These are phyloP conservation scores for Coniella lustricola DNA, from an alignment of 2,329 filamentous ascomycete genomes.

Conservation along the genomic window DNA sequence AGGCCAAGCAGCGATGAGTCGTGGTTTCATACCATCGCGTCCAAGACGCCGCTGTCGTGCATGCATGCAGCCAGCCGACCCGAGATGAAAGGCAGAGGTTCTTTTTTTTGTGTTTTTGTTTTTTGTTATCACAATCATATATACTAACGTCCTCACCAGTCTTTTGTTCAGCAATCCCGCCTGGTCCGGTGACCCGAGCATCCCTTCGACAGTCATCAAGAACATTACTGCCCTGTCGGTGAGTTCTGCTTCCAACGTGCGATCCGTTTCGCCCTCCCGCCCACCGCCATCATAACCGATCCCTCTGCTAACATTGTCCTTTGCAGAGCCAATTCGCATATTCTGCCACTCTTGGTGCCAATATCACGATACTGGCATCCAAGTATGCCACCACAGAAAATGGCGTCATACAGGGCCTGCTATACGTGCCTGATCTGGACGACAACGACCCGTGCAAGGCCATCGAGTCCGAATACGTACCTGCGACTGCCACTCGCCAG, in stretches of 20 bases:
- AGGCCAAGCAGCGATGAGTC: no score
- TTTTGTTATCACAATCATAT: no score
- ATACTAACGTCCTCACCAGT: conserved; percentile 27
- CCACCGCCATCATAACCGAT: not conserved
- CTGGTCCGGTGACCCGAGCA: conserved; percentile 42
- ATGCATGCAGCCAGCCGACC: not conserved
- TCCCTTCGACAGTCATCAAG: conserved; percentile 46
- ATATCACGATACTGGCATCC: conserved; percentile 70
- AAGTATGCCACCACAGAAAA: conserved; percentile 54
- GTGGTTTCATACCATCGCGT: no score
- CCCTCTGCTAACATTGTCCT: conserved; percentile 4
- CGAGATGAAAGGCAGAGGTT: not conserved
- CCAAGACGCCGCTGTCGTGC: no score
- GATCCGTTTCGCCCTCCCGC: not conserved
- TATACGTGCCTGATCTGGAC: conserved; percentile 74
- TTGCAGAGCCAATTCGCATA: conserved; percentile 41
- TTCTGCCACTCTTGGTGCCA: conserved; percentile 42
- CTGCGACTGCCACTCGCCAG: conserved; percentile 66
- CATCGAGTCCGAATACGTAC: conserved; percentile 58
- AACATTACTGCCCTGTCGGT: conserved; percentile 53
- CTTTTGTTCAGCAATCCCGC: conserved; percentile 55
- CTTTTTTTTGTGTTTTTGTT: not conserved
- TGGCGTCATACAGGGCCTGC: conserved; percentile 64
- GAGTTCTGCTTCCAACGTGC: conserved; percentile 20
- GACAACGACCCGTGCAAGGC: conserved; percentile 54